phyloP scores from a whole-genome alignment of 2,329 filamentous ascomycete genomes.

The Gaeumannomyces sp. region DNA sequence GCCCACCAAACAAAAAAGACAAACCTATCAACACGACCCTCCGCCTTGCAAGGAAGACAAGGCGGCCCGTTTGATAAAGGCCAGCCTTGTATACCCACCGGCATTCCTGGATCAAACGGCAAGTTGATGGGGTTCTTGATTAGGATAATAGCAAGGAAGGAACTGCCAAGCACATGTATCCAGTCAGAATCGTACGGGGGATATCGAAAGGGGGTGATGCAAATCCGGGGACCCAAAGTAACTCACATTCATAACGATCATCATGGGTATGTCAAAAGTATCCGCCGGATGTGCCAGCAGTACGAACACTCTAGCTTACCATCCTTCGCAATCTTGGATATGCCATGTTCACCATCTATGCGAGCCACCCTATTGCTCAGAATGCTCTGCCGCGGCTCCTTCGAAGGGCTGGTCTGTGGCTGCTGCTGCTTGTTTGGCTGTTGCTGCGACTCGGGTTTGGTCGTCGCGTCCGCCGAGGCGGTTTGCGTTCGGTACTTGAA shows the following conservation, averaged over 20 bases:
- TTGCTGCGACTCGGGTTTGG: constrained; percentile 20
- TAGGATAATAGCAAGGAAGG: constrained; percentile 52
- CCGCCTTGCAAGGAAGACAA: not conserved
- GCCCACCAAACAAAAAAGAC: not conserved
- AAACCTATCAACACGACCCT: not conserved
- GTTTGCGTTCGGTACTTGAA: constrained; percentile 75
- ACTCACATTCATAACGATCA: constrained; percentile 97
- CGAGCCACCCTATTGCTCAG: constrained; percentile 54
- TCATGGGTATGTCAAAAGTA: constrained; percentile 96
- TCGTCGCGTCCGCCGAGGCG: constrained; percentile 13
- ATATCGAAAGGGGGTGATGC: not conserved
- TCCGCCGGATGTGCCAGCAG: constrained; percentile 97
- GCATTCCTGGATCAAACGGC: constrained; percentile 36
- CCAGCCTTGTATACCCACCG: too few relatives aligned
- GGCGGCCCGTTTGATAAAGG: too few relatives aligned
- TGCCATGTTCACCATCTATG: constrained; percentile 69
- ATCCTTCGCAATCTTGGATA: constrained; percentile 75
- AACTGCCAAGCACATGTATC: constrained; percentile 34
- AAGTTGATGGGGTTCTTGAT: constrained; percentile 49
- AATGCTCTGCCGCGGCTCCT: constrained; percentile 41
- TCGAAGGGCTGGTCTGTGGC: constrained; percentile 30
- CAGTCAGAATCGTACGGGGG: constrained; percentile 7
- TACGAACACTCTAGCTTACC: constrained; percentile 93
- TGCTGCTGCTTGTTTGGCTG: not conserved
- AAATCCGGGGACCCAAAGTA: too few relatives aligned